Evolutionary conservation across 2,329 filamentous ascomycete species (phyloP), one percentile per base, ranked within the genome.

Genomic region (Curvularia verruculosa): DNA sequence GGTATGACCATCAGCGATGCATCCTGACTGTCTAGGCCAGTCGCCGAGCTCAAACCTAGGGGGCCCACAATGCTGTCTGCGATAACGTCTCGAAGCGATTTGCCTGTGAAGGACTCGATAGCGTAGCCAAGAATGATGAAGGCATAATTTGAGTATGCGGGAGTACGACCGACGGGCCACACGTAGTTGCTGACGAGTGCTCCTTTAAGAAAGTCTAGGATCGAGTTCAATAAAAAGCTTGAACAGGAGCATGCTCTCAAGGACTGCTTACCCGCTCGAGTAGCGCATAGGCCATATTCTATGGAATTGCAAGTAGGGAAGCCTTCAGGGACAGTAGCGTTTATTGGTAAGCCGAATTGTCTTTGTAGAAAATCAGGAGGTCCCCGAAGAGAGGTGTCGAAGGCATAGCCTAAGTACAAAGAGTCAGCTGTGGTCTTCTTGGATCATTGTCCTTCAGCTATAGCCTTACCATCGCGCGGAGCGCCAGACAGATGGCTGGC

Each of bases 71-170:
- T 40, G 37, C 37, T 40, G n/a, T 40, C 37, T 21, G 37, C 37
- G n/a, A 40, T 40, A 21, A 40, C 37, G 37, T 40, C 37, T 40
- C 37, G 37, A 40, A 40, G 37, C 18, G 37, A 40, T 40, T 40
- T 40, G n/a, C 37, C 37, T 21, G 37, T 40, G 37, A 40, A 40
- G 37, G 37, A 40, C 37, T 40, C 37, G 37, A 40, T 40, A 40
- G 37, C 37, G 37, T 40, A 40, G 37, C 37, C 37, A 40, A 40
- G 37, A 40, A 40, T 40, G 37, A 40, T 21, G 37, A 40, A 40
- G 37, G 37, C 37, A 21, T 40, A 40, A 18, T 40, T 40, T 40
- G 37, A 40, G 18, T 40, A 40, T 40, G 37, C 37, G 3, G 37
- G 37, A 40, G 37, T 40, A 40, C 37, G 37, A 40, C 37, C 37